Conservation (phyloP, 345 rosid genomes). For the Lenwebbia sp. region DNA sequence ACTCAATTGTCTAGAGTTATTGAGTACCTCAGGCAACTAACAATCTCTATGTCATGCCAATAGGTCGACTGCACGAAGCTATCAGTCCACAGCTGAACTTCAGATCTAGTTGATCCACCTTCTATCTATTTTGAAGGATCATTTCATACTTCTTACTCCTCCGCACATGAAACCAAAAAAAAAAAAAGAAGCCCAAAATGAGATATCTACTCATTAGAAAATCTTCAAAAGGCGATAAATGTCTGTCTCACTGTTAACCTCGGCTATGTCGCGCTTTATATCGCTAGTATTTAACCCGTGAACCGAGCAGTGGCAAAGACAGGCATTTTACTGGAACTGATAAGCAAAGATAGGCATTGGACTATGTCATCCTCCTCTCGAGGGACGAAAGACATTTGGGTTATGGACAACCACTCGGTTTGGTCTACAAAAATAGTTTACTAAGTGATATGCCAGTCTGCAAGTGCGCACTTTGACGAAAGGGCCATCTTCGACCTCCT, state of each 20-base stretch:
- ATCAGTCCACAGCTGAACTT: not conserved
- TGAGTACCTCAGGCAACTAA: not conserved
- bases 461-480: not conserved
- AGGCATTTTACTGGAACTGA: not conserved
- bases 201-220: not conserved
- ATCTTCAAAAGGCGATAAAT: not conserved
- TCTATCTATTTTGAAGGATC: not conserved
- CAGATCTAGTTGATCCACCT: not conserved
- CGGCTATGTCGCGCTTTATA: not conserved
- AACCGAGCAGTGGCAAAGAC: not conserved
- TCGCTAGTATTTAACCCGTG: not conserved
- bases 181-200: not conserved
- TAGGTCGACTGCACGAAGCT: not conserved
- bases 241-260: not conserved
- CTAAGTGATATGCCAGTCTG: fast-evolving
- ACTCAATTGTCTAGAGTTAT: not conserved
- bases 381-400: too few relatives aligned
- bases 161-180: not conserved
- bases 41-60: not conserved
- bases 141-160: not conserved
- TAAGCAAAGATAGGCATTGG: not conserved
- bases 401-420: not conserved
- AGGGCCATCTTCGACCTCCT: not conserved
- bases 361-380: not conserved
- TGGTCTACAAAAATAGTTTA: not conserved